These are phyloP conservation scores for Cladophialophora immunda DNA, from an alignment of 2,329 filamentous ascomycete genomes.

Conservation along the genomic window DNA sequence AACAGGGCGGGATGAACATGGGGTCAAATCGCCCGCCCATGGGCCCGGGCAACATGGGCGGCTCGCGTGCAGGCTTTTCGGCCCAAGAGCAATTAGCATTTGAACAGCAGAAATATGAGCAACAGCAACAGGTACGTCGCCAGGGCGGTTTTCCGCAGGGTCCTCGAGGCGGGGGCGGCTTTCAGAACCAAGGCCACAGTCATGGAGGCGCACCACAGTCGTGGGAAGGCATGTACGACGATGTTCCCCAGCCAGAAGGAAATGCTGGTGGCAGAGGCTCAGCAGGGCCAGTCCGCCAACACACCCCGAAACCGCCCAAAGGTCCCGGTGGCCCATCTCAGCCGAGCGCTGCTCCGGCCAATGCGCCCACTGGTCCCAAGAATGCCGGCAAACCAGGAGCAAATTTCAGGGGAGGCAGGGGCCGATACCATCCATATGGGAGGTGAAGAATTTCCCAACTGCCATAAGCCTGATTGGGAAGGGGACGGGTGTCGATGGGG, in stretches of 20 bases:
- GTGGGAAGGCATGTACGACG: slow-evolving; percentile 99
- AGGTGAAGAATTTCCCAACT: slow-evolving; percentile 41
- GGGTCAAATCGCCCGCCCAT: slow-evolving; percentile 41
- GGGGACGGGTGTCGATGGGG: neutral
- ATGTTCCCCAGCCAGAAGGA: slow-evolving; percentile 81
- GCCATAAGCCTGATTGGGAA: neutral
- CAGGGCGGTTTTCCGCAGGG: slow-evolving; percentile 46
- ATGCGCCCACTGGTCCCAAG: slow-evolving; percentile 93
- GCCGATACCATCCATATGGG: slow-evolving; percentile 82
- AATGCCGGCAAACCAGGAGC: slow-evolving; percentile 88
- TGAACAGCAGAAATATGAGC: slow-evolving; percentile 81
- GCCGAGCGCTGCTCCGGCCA: slow-evolving; percentile 70
- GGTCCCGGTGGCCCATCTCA: slow-evolving; percentile 56
- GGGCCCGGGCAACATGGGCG: slow-evolving; percentile 49
- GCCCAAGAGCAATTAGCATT: slow-evolving; percentile 77
- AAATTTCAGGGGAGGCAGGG: slow-evolving; percentile 90
- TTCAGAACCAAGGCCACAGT: slow-evolving; percentile 44
- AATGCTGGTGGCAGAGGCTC: slow-evolving; percentile 57
- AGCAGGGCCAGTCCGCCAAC: slow-evolving; percentile 48
- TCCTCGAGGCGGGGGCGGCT: slow-evolving; percentile 36
- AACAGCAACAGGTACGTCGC: slow-evolving; percentile 66
- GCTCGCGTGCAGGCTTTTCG: slow-evolving; percentile 65
- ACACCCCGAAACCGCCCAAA: slow-evolving; percentile 56
- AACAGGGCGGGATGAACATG: slow-evolving; percentile 44
- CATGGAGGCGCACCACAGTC: slow-evolving; percentile 74